Conservation (phyloP, 164 flowering plant genomes). For the Magnolia changhungtana region DNA sequence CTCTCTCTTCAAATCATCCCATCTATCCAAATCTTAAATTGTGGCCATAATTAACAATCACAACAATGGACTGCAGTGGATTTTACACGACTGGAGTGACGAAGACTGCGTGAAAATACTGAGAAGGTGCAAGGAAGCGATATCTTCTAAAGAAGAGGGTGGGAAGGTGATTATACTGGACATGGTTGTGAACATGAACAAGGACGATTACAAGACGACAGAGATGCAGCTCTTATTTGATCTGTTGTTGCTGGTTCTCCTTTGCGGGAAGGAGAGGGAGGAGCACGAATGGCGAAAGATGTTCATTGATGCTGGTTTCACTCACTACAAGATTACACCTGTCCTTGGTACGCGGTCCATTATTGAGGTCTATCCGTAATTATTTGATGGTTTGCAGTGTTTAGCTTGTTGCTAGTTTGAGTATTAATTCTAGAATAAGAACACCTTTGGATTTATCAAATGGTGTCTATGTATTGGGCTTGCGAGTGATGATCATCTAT, state of each 20-base stretch:
- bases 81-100: slow-evolving; percentile 36
- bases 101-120: slow-evolving; percentile 40
- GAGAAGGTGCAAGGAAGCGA: slow-evolving; percentile 39
- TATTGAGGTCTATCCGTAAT: slow-evolving; percentile 8
- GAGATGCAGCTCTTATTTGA: slow-evolving; percentile 3
- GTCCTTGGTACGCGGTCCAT: slow-evolving; percentile 3
- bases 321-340: neutral
- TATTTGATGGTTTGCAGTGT: neutral
- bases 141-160: slow-evolving; percentile 14
- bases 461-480: neutral
- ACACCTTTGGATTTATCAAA: neutral
- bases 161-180: slow-evolving; percentile 51
- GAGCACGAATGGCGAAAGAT: slow-evolving; percentile 12
- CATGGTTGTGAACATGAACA: slow-evolving; percentile 18
- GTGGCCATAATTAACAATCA: neutral
- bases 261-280: slow-evolving; percentile 13
- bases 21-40: neutral
- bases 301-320: slow-evolving; percentile 7
- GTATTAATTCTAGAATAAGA: neutral
- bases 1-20: too few relatives aligned
- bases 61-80: neutral
- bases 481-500: neutral
- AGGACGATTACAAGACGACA: neutral
- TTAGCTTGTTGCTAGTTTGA: neutral
- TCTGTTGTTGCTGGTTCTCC: slow-evolving; percentile 7